Evolutionary conservation across 176 grass and related monocot species (phyloP).

Genomic region (Cocos nucifera): DNA sequence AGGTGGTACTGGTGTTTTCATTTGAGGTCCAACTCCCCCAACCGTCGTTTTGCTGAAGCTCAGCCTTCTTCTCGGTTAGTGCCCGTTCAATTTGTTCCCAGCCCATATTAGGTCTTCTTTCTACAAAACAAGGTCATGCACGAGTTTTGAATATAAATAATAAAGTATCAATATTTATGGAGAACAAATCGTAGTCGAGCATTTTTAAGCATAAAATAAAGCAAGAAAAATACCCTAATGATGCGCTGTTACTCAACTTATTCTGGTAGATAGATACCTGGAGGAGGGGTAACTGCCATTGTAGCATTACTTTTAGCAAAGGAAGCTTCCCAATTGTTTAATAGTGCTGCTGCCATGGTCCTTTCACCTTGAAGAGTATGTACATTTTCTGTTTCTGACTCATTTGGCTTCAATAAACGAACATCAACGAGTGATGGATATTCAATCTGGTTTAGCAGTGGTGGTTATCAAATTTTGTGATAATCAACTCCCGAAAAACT

Average conservation of each 20-base stretch:
- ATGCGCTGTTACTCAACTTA: too few relatives aligned
- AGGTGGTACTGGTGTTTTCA: constrained; percentile 24
- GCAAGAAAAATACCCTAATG: not conserved
- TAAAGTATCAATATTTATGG: not conserved
- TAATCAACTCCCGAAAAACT: not conserved
- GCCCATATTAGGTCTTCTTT: not conserved
- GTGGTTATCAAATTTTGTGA: not conserved
- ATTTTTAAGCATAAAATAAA: not conserved
- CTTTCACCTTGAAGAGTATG: constrained; percentile 23
- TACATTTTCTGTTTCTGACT: constrained; percentile 10
- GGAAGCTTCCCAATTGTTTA: constrained; percentile 1
- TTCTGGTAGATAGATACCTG: constrained; percentile 16
- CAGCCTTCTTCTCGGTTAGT: constrained; percentile 23
- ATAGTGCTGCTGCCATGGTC: constrained; percentile 7
- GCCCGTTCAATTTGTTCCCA: constrained; percentile 37
- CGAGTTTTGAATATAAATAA: not conserved
- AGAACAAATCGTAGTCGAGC: not conserved
- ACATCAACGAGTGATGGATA: constrained; percentile 75
- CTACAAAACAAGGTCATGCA: constrained; percentile 16
- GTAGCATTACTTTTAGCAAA: constrained; percentile 4
- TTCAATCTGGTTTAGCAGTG: constrained; percentile 44
- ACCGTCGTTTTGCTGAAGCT: constrained; percentile 38
- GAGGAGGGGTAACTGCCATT: not conserved
- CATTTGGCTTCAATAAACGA: constrained; percentile 42
- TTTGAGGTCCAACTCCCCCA: constrained; percentile 49